Evolutionary conservation across 1,139 yeast species (phyloP).

Genomic region (Pichia sp.): DNA sequence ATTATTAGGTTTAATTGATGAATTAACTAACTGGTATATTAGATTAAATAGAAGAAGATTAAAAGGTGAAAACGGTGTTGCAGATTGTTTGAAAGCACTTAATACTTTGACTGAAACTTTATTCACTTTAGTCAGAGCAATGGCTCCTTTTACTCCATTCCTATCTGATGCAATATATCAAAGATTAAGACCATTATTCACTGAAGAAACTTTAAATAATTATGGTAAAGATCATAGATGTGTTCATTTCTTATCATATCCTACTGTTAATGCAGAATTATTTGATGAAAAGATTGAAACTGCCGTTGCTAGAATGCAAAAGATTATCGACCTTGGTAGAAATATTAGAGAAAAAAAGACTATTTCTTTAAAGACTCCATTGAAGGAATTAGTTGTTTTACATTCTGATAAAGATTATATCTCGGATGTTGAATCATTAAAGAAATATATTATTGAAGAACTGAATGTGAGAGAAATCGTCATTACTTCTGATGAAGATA

Average conservation of each 20-base stretch:
- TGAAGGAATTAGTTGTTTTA: slow-evolving; percentile 78
- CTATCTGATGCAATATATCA: slow-evolving; percentile 86
- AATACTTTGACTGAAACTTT: slow-evolving; percentile 89
- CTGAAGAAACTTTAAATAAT: slow-evolving; percentile 44
- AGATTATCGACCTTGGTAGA: slow-evolving; percentile 94
- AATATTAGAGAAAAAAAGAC: slow-evolving; percentile 93
- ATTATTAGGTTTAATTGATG: slow-evolving; percentile 80
- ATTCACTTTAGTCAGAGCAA: slow-evolving; percentile 82
- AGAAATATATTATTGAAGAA: slow-evolving; percentile 80
- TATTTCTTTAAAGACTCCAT: slow-evolving; percentile 91
- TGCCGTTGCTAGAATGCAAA: slow-evolving; percentile 94
- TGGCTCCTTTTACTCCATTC: slow-evolving; percentile 99
- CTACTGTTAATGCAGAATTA: slow-evolving; percentile 75
- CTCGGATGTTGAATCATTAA: slow-evolving; percentile 70
- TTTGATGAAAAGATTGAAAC: slow-evolving; percentile 73
- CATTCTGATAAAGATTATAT: slow-evolving; percentile 74
- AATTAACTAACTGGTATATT: slow-evolving; percentile 97
- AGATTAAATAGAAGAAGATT: slow-evolving; percentile 97
- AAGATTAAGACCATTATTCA: slow-evolving; percentile 59
- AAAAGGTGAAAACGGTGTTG: slow-evolving; percentile 85
- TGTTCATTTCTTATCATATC: slow-evolving; percentile 89
- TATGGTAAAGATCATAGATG: slow-evolving; percentile 61
- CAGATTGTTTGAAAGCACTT: slow-evolving; percentile 79
- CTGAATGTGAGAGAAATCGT: slow-evolving; percentile 84
- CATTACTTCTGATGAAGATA: slow-evolving; percentile 85